These are phyloP conservation scores for Verbascum thapsus DNA, from an alignment of 257 asterid species.

Conservation along the genomic window DNA sequence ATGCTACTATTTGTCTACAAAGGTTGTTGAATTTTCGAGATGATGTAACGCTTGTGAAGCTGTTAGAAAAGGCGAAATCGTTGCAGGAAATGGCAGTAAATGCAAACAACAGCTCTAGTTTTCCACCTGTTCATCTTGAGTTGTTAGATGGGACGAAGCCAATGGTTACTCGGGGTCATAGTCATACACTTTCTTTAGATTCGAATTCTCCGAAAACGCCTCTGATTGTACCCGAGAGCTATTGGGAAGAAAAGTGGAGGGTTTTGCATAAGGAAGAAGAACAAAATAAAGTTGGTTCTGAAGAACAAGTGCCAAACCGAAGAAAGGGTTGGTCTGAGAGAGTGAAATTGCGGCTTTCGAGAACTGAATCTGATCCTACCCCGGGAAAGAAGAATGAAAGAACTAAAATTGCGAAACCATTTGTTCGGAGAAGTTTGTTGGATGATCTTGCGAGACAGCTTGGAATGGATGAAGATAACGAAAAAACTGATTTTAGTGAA, in stretches of 20 bases:
- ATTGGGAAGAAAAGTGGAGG: constrained; percentile 92
- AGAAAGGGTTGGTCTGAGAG: constrained; percentile 71
- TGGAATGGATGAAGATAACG: constrained; percentile 47
- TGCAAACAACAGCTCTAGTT: constrained; percentile 47
- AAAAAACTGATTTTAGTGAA: constrained; percentile 27
- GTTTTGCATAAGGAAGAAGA: constrained; percentile 69
- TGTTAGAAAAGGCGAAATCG: constrained; percentile 64
- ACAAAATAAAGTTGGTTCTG: constrained; percentile 29
- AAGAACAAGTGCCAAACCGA: constrained; percentile 38
- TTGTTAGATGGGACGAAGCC: constrained; percentile 38
- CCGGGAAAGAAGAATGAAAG: constrained; percentile 41
- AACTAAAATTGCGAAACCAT: constrained; percentile 38
- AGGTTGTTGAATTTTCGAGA: constrained; percentile 71
- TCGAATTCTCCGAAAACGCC: constrained; percentile 60
- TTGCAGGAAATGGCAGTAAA: constrained; percentile 59
- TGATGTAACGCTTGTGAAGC: constrained; percentile 52
- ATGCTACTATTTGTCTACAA: constrained; percentile 71
- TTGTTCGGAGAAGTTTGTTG: constrained; percentile 72
- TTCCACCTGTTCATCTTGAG: constrained; percentile 36
- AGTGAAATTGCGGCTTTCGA: constrained; percentile 56
- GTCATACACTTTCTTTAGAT: constrained; percentile 61
- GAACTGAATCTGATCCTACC: constrained; percentile 69
- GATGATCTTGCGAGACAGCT: constrained; percentile 66
- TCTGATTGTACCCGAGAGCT: constrained; percentile 53
- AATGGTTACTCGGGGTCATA: constrained; percentile 47